phyloP scores from a whole-genome alignment of 75 land plant species.

The Larix kaempferi region DNA sequence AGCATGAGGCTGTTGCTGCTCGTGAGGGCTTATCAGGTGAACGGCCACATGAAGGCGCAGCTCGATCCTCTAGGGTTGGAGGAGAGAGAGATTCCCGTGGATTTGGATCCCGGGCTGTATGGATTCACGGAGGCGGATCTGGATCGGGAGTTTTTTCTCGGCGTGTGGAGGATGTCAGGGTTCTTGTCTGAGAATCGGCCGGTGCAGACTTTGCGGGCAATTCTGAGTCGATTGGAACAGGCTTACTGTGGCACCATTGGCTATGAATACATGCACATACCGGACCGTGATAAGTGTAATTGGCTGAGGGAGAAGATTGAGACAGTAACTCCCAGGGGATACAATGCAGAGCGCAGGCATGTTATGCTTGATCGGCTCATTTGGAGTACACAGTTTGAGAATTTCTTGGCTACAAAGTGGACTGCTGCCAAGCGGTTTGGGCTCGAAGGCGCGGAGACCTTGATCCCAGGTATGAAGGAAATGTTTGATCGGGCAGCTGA shows the following conservation, averaged over 20 bases:
- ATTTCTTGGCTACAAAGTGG: slow-evolving; percentile 92
- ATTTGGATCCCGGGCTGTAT: slow-evolving; percentile 66
- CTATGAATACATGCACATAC: slow-evolving; percentile 96
- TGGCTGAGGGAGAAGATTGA: slow-evolving; percentile 97
- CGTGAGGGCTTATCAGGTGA: slow-evolving; percentile 92
- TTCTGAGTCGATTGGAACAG: slow-evolving; percentile 76
- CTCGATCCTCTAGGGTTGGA: slow-evolving; percentile 85
- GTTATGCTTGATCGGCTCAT: slow-evolving; percentile 91
- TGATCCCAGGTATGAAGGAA: slow-evolving; percentile 99
- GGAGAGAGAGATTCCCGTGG: slow-evolving; percentile 63
- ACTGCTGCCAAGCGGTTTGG: slow-evolving; percentile 95
- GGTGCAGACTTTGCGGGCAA: slow-evolving; percentile 74
- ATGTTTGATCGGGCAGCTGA: slow-evolving; percentile 90
- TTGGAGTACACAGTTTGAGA: slow-evolving; percentile 94
- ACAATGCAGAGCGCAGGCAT: slow-evolving; percentile 45
- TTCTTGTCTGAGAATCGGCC: slow-evolving; percentile 85
- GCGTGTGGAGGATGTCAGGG: slow-evolving; percentile 89
- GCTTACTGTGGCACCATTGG: slow-evolving; percentile 94
- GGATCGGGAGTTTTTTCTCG: slow-evolving; percentile 89
- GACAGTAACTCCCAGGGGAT: slow-evolving; percentile 47
- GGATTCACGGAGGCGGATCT: slow-evolving; percentile 90
- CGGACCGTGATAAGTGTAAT: slow-evolving; percentile 84
- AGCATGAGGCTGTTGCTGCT: slow-evolving; percentile 83
- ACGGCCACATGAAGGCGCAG: slow-evolving; percentile 93
- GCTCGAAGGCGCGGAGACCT: slow-evolving; percentile 92